Conservation (phyloP, 2,329 filamentous ascomycete genomes). For the Fusarium aywerte region DNA sequence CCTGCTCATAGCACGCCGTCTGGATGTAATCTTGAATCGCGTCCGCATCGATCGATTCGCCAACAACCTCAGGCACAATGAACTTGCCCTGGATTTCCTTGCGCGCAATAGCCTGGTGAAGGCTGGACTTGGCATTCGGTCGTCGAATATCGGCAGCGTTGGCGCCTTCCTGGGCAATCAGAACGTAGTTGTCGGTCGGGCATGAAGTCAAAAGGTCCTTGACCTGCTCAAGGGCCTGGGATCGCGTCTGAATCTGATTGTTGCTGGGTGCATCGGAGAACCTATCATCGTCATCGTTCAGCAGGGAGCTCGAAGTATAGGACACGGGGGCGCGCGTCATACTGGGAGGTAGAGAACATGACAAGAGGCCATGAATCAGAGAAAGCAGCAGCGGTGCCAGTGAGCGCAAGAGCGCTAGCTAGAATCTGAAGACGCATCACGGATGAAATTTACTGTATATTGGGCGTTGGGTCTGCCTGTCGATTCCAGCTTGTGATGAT, state of each 20-base stretch:
- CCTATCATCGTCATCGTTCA: constrained; percentile 41
- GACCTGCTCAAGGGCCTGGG: constrained; percentile 56
- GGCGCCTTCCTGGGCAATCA: constrained; percentile 81
- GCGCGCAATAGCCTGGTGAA: constrained; percentile 56
- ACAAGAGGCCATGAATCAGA: constrained; percentile 90
- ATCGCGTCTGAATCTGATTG: constrained; percentile 62
- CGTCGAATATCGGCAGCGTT: constrained; percentile 74
- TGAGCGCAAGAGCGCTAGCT: constrained; percentile 63
- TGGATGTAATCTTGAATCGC: constrained; percentile 59
- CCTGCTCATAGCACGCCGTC: constrained; percentile 57
- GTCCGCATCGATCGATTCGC: constrained; percentile 55
- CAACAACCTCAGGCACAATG: constrained; percentile 68
- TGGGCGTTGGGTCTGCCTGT: constrained; percentile 43
- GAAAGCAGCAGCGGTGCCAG: constrained; percentile 75
- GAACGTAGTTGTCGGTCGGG: constrained; percentile 78
- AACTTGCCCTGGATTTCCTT: constrained; percentile 54
- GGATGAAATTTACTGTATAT: constrained; percentile 44
- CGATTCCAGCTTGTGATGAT: constrained; percentile 43
- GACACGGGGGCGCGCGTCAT: constrained; percentile 52
- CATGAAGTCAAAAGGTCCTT: constrained; percentile 71
- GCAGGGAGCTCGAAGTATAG: constrained; percentile 39
- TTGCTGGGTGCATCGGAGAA: constrained; percentile 50
- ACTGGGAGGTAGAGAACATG: constrained; percentile 86
- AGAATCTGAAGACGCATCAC: constrained; percentile 66
- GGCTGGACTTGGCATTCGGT: constrained; percentile 62